Conservation (phyloP, 140 eudicot species). For the Senecio squalidus region DNA sequence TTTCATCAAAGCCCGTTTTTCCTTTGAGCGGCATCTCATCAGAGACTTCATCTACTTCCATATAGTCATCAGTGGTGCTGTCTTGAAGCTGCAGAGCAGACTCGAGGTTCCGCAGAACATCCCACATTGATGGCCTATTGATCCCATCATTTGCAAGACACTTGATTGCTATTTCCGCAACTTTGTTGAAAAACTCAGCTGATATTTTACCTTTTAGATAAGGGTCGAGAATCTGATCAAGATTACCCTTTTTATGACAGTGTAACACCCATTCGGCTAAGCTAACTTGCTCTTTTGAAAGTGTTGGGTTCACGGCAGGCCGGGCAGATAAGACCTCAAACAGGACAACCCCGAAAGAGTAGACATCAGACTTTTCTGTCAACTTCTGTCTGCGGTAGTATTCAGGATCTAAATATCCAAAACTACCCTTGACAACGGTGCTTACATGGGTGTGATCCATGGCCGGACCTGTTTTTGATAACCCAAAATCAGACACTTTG, state of each 20-base stretch:
- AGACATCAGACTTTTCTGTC: constrained; percentile 25
- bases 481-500: too few relatives aligned
- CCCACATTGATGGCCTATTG: constrained; percentile 29
- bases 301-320: constrained; percentile 21
- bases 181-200: constrained; percentile 17
- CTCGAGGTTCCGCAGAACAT: constrained; percentile 31
- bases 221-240: constrained; percentile 27
- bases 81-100: background rate
- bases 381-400: constrained; percentile 16
- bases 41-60: too few relatives aligned
- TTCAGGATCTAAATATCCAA: constrained; percentile 32
- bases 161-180: constrained; percentile 16
- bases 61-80: too few relatives aligned
- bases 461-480: too few relatives aligned
- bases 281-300: constrained; percentile 27
- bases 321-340: constrained; percentile 25
- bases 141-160: constrained; percentile 22
- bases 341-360: constrained; percentile 29
- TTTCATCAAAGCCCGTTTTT: constrained; percentile 47
- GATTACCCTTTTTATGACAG: constrained; percentile 22
- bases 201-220: constrained; percentile 12
- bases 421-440: constrained; percentile 27
- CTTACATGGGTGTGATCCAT: too few relatives aligned
- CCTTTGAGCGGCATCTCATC: constrained; percentile 29
- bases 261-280: constrained; percentile 27